Conservation (phyloP, 176 grass and related monocot species). For the Eremochloa ophiuroides region DNA sequence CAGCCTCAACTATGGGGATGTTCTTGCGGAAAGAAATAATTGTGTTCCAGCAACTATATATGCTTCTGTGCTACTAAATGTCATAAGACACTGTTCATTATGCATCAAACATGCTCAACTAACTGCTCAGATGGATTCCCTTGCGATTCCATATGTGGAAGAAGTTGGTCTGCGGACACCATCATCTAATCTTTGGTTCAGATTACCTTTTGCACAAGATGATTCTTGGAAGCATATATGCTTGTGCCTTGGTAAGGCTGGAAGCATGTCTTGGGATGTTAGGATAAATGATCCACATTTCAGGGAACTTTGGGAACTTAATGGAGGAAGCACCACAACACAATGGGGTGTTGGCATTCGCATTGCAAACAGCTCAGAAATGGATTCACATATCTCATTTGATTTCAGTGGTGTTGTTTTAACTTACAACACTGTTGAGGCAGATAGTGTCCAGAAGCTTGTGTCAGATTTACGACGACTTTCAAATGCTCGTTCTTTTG, state of each 20-base stretch:
- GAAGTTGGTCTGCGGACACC: constrained; percentile 70
- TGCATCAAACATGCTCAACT: constrained; percentile 97
- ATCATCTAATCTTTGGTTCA: constrained; percentile 90
- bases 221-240: constrained; percentile 98
- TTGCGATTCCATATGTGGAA: constrained; percentile 89
- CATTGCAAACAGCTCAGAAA: constrained; percentile 87
- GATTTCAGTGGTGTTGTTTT: constrained; percentile 81
- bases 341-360: constrained; percentile 76
- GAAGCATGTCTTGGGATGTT: constrained; percentile 99
- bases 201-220: constrained; percentile 80
- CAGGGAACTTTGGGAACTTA: constrained; percentile 85
- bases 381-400: constrained; percentile 94
- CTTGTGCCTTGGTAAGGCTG: constrained; percentile 82
- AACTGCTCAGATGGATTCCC: constrained; percentile 90
- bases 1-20: constrained; percentile 47
- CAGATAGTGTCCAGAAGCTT: constrained; percentile 75
- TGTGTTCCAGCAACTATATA: constrained; percentile 64
- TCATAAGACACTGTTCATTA: constrained; percentile 74
- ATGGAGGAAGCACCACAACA: constrained; percentile 63
- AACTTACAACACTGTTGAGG: constrained; percentile 75
- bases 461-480: constrained; percentile 78
- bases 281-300: constrained; percentile 91
- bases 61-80: constrained; percentile 80
- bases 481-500: constrained; percentile 82
- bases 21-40: constrained; percentile 64